Conservation (phyloP, 2,329 filamentous ascomycete genomes). For the Ceratocystis harringtonii region DNA sequence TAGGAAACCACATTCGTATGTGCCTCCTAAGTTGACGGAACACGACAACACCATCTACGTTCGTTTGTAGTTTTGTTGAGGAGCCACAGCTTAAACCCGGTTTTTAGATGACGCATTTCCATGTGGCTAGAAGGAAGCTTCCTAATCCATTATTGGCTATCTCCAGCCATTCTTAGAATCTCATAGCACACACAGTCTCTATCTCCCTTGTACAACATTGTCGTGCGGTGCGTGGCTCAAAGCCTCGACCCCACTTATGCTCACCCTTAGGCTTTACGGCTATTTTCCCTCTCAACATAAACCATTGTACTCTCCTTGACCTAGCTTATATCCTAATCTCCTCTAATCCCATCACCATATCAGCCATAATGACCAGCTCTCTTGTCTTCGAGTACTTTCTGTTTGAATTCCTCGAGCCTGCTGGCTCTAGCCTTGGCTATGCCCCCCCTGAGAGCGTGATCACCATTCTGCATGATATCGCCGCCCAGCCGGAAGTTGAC, state of each 20-base stretch:
- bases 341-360: background rate
- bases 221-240: background rate
- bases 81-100: background rate
- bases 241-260: constrained; percentile 8
- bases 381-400: constrained; percentile 23
- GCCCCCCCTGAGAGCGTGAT: constrained; percentile 21
- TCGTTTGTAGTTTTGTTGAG: background rate
- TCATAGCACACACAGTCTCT: background rate
- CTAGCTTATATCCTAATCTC: background rate
- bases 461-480: constrained; percentile 5
- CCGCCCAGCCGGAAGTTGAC: constrained; percentile 20
- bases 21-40: background rate
- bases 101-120: background rate
- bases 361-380: constrained; percentile 21
- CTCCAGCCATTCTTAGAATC: no score
- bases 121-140: background rate
- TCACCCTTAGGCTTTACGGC: background rate
- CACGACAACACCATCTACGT: background rate
- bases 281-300: background rate
- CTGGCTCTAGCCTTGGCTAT: constrained; percentile 21
- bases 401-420: constrained; percentile 24
- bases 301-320: background rate
- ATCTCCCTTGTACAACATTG: background rate
- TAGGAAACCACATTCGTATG: background rate
- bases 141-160: background rate